Evolutionary conservation across 1,139 yeast genomes (phyloP).

Genomic region (Trichomonascaceae sp.): DNA sequence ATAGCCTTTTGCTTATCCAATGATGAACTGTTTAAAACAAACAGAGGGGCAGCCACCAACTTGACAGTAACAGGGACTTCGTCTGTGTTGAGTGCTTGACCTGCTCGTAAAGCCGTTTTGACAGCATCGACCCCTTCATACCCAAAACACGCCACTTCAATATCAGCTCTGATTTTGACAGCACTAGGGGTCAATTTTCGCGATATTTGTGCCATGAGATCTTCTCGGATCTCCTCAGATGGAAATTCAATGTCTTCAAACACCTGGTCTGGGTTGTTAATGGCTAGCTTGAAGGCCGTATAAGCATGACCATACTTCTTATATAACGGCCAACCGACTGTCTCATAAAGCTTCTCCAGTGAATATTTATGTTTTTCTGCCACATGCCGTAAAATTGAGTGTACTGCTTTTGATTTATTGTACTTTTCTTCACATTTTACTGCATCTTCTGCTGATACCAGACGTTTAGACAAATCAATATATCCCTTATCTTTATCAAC

Average conservation of each 20-base stretch:
- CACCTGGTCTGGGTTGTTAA: constrained; percentile 77
- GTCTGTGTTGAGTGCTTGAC: constrained; percentile 79
- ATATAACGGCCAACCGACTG: constrained; percentile 96
- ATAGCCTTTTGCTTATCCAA: constrained; percentile 88
- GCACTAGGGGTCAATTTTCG: constrained; percentile 98
- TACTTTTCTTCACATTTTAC: constrained; percentile 96
- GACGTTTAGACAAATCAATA: constrained; percentile 94
- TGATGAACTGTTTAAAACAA: constrained; percentile 88
- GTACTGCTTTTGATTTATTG: constrained; percentile 95
- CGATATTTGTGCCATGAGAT: constrained; percentile 76
- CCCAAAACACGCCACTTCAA: constrained; percentile 93
- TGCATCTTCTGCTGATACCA: constrained; percentile 97
- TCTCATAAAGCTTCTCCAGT: constrained; percentile 76
- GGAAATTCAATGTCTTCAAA: constrained; percentile 79
- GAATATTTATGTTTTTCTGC: constrained; percentile 93
- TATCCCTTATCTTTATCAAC: constrained; percentile 98
- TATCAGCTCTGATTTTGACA: constrained; percentile 93
- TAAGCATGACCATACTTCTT: constrained; percentile 94
- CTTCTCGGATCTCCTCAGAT: constrained; percentile 65
- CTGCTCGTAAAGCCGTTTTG: constrained; percentile 78
- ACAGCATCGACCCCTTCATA: constrained; percentile 98
- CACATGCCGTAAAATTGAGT: constrained; percentile 94
- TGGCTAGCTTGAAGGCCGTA: constrained; percentile 94
- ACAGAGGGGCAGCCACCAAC: constrained; percentile 95
- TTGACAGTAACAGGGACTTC: constrained; percentile 81